Percentiles rank a stretch among this genome's conserved stretches.
Conservation (phyloP, 2,329 filamentous ascomycete species). For the Aspergillus ochraceoroseus region DNA sequence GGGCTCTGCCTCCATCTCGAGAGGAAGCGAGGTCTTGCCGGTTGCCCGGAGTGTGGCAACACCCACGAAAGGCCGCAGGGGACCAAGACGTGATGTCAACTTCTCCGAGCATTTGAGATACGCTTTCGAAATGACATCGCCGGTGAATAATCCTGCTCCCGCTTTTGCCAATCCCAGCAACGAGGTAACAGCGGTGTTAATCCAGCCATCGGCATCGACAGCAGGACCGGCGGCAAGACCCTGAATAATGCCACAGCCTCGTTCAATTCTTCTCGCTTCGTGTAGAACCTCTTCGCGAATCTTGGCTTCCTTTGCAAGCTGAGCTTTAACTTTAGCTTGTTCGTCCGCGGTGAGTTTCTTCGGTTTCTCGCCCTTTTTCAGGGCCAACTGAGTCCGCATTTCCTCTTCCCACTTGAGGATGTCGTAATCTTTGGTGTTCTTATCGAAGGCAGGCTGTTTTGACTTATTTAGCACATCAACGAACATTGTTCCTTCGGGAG, state of each 20-base stretch:
- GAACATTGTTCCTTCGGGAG: conserved; percentile 80
- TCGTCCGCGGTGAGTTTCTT: conserved; percentile 91
- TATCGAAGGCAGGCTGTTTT: conserved; percentile 65
- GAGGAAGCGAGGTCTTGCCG: conserved; percentile 65
- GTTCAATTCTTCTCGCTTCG: conserved; percentile 65
- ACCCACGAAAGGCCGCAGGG: conserved; percentile 75
- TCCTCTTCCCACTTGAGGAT: conserved; percentile 97
- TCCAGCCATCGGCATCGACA: conserved; percentile 84
- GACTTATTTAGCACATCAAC: conserved; percentile 84
- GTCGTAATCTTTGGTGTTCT: conserved; percentile 92
- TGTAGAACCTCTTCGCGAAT: conserved; percentile 69
- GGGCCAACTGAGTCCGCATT: conserved; percentile 75
- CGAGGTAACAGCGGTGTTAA: conserved; percentile 70
- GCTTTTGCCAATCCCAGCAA: conserved; percentile 67
- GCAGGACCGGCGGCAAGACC: conserved; percentile 80
- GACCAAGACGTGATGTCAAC: conserved; percentile 67
- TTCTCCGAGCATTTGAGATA: conserved; percentile 76
- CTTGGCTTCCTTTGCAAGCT: conserved; percentile 76
- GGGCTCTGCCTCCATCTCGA: conserved; percentile 70
- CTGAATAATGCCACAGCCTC: conserved; percentile 80
- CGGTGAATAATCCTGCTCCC: conserved; percentile 75
- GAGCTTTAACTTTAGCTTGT: conserved; percentile 80
- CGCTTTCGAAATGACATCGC: conserved; percentile 69
- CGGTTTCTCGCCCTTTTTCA: conserved; percentile 78
- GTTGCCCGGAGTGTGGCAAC: conserved; percentile 78